phyloP scores from a whole-genome alignment of 768 basidiomycete genomes.

The Termitomyces sp. region DNA sequence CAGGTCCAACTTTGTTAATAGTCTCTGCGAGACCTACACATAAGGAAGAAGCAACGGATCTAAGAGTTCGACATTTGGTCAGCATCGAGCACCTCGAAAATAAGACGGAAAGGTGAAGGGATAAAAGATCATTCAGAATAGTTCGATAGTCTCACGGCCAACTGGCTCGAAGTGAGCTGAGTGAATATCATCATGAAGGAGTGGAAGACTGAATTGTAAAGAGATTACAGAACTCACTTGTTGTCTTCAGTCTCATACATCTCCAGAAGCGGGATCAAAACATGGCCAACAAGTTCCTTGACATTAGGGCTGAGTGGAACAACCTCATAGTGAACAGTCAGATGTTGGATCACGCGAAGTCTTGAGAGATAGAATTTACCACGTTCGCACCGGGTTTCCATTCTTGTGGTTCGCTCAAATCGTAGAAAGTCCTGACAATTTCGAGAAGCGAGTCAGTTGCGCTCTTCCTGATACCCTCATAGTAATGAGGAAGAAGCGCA shows the following conservation, averaged over 20 bases:
- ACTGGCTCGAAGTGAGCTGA: slow-evolving; percentile 78
- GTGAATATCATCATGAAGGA: slow-evolving; percentile 46
- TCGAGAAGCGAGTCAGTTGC: slow-evolving; percentile 84
- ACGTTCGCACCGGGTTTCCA: slow-evolving; percentile 73
- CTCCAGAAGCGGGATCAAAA: slow-evolving; percentile 70
- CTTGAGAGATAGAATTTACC: slow-evolving; percentile 33
- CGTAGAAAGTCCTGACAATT: slow-evolving; percentile 88
- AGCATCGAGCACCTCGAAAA: slow-evolving; percentile 13
- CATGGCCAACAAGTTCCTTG: slow-evolving; percentile 71
- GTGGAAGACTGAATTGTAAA: slow-evolving; percentile 1
- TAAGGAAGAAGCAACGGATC: slow-evolving; percentile 81
- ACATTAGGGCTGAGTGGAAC: slow-evolving; percentile 60
- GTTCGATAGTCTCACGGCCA: slow-evolving; percentile 51
- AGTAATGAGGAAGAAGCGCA: slow-evolving; percentile 81
- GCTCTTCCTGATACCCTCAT: slow-evolving; percentile 95
- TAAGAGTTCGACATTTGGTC: slow-evolving; percentile 25
- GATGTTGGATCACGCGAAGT: background rate
- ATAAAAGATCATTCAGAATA: slow-evolving; percentile 28
- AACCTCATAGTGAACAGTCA: slow-evolving; percentile 21
- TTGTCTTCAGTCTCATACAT: slow-evolving; percentile 95
- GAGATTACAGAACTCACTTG: slow-evolving; percentile 59
- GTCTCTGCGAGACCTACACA: slow-evolving; percentile 89
- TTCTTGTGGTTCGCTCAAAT: slow-evolving; percentile 72
- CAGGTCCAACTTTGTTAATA: slow-evolving; percentile 87
- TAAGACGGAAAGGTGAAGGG: slow-evolving; percentile 3